Conservation (phyloP, 2,329 filamentous ascomycete genomes). For the Nannizzia gypsea region DNA sequence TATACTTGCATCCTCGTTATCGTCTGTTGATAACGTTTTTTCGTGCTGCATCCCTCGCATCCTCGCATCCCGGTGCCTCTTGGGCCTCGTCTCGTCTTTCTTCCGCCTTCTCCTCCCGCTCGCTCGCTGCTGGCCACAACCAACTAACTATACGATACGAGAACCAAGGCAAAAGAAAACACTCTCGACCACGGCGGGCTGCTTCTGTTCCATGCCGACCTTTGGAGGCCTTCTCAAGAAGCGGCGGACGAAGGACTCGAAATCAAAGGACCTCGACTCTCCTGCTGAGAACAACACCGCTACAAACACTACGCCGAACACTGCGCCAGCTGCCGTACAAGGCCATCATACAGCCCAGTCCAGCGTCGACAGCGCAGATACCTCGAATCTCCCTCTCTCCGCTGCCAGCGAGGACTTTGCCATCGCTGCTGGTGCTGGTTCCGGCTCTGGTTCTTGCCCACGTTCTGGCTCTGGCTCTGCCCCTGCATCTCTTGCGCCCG, state of each 20-base stretch:
- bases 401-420: slow-evolving; percentile 12
- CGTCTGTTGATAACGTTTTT: background rate
- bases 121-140: too few species aligned
- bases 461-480: background rate
- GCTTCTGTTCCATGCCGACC: slow-evolving; percentile 59
- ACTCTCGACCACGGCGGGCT: background rate
- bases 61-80: background rate
- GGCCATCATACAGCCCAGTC: slow-evolving; percentile 5
- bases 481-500: too few species aligned
- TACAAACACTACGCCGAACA: slow-evolving; percentile 28
- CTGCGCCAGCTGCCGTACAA: background rate
- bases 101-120: background rate
- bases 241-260: slow-evolving; percentile 90
- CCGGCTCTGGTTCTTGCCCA: slow-evolving; percentile 18
- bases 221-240: slow-evolving; percentile 89
- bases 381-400: slow-evolving; percentile 9
- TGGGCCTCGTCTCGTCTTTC: background rate
- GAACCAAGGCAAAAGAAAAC: background rate
- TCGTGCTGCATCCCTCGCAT: background rate
- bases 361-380: slow-evolving; percentile 9
- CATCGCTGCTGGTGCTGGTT: background rate
- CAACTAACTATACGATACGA: too few species aligned
- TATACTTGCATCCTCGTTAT: background rate
- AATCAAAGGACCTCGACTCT: slow-evolving; percentile 48
- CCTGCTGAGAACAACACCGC: slow-evolving; percentile 54